These are phyloP conservation scores for Adiantum capillusveneris DNA, from an alignment of 75 land plant species.

Conservation along the genomic window DNA sequence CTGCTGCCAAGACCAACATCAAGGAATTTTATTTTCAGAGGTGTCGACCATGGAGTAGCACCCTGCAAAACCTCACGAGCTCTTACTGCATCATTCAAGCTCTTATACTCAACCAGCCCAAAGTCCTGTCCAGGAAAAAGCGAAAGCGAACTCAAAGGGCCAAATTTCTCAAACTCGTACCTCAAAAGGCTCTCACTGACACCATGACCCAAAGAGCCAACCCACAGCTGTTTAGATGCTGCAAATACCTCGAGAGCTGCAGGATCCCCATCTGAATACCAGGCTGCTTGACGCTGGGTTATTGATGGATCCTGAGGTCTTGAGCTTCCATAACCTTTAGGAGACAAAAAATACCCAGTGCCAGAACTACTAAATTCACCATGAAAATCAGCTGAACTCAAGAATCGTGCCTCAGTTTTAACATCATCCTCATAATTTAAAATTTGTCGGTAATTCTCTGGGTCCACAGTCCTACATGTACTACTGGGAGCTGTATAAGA, in stretches of 20 bases:
- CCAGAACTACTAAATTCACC: constrained; percentile 18
- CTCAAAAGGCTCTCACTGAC: constrained; percentile 52
- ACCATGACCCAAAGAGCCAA: constrained; percentile 54
- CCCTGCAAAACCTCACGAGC: constrained; percentile 72
- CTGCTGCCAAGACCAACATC: constrained; percentile 52
- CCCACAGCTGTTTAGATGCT: constrained; percentile 79
- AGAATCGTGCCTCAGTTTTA: background rate
- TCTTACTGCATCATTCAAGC: constrained; percentile 73
- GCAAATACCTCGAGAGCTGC: constrained; percentile 67
- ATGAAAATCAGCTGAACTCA: constrained; percentile 3
- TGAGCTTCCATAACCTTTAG: constrained; percentile 23
- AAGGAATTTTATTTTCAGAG: constrained; percentile 54
- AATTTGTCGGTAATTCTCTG: background rate
- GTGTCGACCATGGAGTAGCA: constrained; percentile 49
- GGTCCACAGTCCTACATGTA: background rate
- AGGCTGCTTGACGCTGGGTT: constrained; percentile 27
- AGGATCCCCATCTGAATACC: constrained; percentile 70
- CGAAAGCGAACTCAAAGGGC: constrained; percentile 43
- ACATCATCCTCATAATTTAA: background rate
- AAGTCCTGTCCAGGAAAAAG: constrained; percentile 48
- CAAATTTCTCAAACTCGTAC: constrained; percentile 73
- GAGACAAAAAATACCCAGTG: constrained; percentile 26
- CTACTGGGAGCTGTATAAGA: too few species aligned
- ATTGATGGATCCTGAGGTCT: constrained; percentile 24
- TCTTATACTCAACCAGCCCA: constrained; percentile 65